Base-by-base conservation (phyloP, 352 stramenopile genomes). In the Phytophthora crassamura region DNA sequence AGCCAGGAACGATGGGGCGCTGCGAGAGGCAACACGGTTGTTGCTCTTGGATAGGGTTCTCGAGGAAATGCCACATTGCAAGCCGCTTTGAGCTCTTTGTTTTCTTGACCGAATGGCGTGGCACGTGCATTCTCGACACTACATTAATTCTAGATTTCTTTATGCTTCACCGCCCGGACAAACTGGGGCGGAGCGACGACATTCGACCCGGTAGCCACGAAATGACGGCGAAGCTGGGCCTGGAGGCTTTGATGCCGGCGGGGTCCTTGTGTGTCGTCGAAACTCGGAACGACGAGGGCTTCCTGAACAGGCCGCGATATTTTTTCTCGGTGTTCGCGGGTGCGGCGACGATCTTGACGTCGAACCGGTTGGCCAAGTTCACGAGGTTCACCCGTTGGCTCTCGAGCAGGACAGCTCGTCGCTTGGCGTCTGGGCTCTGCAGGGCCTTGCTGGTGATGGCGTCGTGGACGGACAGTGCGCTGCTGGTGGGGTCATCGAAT, bases 401-500 rank as follows among this genome's bases (percentile, higher is more conserved):
- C 7, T 59, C 67, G 39, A 82, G 59, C 39, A 71, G 52, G 15
- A 62, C 51, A 35, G 41, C 59, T 18, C 54, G 59, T 20, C 46
- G 33, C 52, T 64, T 74, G 34, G 41, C 48, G 11, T 59, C 59
- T 1, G 59, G 39, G 7, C 28, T 71, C 25, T 50, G 30, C 36
- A 57, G 59, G 41, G 49, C 61, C n/a, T 64, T 70, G 67, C 50
- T 50, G 11, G 42, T 64, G 53, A 59, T 64, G 15, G 60, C 18
- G 15, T 75, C 69, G 42, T 75, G 52, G 25, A 75, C 65, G 16
- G 64, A 75, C 45, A 80, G 40, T 43, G 61, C 69, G 12, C 68
- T 51, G 55, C 64, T 66, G 22, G 67, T 70, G 1, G 84, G 78
- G 51, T 88, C 82, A 47, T 85, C 64, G 42, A 93, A 93, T 25